Percentiles rank a stretch among this genome's conserved stretches.
phyloP scores from a whole-genome alignment of 176 grass and related monocot genomes.

The Typha latifolia region DNA sequence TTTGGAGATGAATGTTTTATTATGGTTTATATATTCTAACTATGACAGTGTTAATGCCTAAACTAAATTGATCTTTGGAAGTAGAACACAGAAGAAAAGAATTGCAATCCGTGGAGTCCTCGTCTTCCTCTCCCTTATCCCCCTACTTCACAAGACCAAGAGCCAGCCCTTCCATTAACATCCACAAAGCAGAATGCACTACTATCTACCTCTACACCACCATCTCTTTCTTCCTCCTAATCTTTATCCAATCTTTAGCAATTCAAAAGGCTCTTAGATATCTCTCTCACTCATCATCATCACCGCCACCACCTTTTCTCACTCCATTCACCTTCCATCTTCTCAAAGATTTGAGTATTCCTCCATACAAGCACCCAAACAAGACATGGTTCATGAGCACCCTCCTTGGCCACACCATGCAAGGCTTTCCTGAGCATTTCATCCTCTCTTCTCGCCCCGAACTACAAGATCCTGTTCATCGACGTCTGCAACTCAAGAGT shows the following conservation, averaged over 20 bases:
- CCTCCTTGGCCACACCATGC: background rate
- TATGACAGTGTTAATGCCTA: no score
- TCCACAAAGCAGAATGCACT: slow-evolving; percentile 1
- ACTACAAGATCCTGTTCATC: slow-evolving; percentile 12
- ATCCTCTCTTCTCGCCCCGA: slow-evolving; percentile 8
- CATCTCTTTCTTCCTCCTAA: slow-evolving; percentile 1
- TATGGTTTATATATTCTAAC: no score
- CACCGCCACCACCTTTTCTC: background rate
- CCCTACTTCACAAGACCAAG: background rate
- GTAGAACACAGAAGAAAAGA: no score
- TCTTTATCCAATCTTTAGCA: slow-evolving; percentile 10
- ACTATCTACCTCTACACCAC: slow-evolving; percentile 14
- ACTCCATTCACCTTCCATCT: background rate
- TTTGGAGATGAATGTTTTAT: no score
- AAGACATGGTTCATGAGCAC: slow-evolving; percentile 23
- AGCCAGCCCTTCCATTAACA: background rate
- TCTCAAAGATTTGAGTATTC: background rate
- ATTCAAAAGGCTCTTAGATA: background rate
- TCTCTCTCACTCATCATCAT: background rate
- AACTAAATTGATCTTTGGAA: no score
- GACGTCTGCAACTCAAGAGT: background rate
- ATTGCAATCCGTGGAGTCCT: background rate
- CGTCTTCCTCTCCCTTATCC: background rate
- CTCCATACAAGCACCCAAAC: slow-evolving; percentile 7
- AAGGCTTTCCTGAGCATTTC: slow-evolving; percentile 11